Evolutionary conservation across 352 stramenopile genomes (phyloP), one percentile per base, ranked within the genome.

Genomic region (Pythium volutum): DNA sequence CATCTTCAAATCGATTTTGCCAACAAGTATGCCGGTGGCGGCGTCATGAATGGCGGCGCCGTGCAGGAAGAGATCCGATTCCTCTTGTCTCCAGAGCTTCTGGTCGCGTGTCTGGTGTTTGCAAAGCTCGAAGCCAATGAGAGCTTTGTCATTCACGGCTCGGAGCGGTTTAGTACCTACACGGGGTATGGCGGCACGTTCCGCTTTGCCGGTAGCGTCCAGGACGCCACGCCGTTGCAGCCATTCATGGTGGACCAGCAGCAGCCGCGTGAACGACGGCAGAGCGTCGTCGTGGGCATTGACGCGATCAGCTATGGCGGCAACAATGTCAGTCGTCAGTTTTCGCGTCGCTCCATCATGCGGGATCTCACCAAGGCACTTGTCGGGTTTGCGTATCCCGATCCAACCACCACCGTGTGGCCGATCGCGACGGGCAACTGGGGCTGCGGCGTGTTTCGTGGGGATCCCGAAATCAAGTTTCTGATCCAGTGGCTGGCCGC

Each of bases 51-150:
- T 29, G 71, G 66, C 33, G 83, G 84, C 0, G 90, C 79, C 23
- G 84, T 94, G 4, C 84, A 94, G 49, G 84, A 94, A 66, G 84
- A 94, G 72, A 94, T 94, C 48, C 84, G 83, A 3, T 94, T 94
- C 22, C 31, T 89, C 26, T 55, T 92, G 10, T 90, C 81, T 15
- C 84, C 84, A 0, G 84, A 94, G 55, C 62, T 91, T 26, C 59
- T 94, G 12, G 68, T 89, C 22, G 54, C 81, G 10, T 92, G 82
- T 41, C 66, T 89, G 7, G 41, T 93, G 3, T 84, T 89, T 51
- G 76, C 76, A 8, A 79, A 77, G 36, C 55, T 93, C 26, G 81
- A 88, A 39, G 48, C 68, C 2, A 70, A 90, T 62, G 84, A 93
- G 60, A 73, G 78, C 8, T 93, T 93, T 61, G 71, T 85, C 23